Evolutionary conservation across 768 basidiomycete genomes (phyloP), one percentile per base, ranked within the genome.

Genomic region (Auricularia sp.): DNA sequence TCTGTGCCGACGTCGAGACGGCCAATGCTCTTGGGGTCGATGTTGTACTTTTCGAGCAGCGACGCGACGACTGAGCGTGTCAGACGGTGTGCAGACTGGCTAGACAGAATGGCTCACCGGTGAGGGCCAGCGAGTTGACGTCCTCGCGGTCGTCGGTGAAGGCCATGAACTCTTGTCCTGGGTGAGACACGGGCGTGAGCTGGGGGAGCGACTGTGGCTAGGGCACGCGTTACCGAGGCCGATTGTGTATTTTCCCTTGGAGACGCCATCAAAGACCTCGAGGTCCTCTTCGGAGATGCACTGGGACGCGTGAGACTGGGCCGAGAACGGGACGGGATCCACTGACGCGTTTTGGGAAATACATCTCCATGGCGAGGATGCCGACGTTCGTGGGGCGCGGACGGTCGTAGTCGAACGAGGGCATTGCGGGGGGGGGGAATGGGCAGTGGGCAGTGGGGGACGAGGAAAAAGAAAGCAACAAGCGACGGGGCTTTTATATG

Each of bases 101-200:
- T 34, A 36, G 37, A 16, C n/a, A 37, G 37, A 65, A 51, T 29
- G 16, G 72, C 88, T 66, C 65, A 94, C 95, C 94, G 71, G 92
- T 96, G 69, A 99, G 77, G 47, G 93, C 89, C 75, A 98, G 94
- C 11, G 94, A 96, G 85, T 97, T 96, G 82, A 99, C 96, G 79
- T 99, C 96, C 76, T 99, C 97, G 65, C 92, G 87, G 83, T 99
- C 97, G 74, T 98, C 95, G 66, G 90, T 90, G 85, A 92, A 98
- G 39, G 96, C 94, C 97, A 99, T 99, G 82, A 87, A 94, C 75
- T 95, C 87, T 76, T 96, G 93, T 65, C 95, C 97, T 59, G 54
- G 54, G n/a, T 29, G 56, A 51, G 56, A 59, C 34, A 59, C 34
- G 56, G 14, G 56, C 56, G 56, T 33, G 24, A 33, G 56, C 24